These are phyloP conservation scores for Aureobasidium vineae DNA, from an alignment of 2,329 filamentous ascomycete genomes.

Conservation along the genomic window DNA sequence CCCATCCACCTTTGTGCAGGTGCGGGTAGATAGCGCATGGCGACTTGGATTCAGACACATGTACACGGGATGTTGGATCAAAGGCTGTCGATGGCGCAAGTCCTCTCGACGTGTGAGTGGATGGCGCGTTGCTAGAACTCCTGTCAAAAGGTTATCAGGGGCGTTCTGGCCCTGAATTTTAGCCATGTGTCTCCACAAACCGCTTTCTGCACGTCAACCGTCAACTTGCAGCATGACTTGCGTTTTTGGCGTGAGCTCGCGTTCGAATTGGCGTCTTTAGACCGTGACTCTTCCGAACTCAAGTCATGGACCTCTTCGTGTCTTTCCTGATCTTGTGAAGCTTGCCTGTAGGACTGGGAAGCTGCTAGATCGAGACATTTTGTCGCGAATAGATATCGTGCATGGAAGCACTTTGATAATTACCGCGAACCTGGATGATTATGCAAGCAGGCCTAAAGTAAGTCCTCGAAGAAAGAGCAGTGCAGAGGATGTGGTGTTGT, in stretches of 20 bases:
- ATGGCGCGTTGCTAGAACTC: constrained; percentile 1
- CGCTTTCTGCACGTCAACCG: constrained; percentile 19
- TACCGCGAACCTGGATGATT: not conserved
- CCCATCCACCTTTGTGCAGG: constrained; percentile 5
- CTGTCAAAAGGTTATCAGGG: constrained; percentile 19
- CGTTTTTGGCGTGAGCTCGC: constrained; percentile 17
- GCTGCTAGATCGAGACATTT: not conserved
- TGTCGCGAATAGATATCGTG: not conserved
- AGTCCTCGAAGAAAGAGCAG: not conserved
- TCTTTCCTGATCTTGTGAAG: not conserved
- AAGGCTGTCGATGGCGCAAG: not conserved
- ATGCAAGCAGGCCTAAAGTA: constrained; percentile 1
- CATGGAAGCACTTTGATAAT: not conserved
- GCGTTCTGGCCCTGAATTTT: constrained; percentile 15
- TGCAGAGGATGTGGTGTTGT: not conserved
- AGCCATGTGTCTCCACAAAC: constrained; percentile 20
- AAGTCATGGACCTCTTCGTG: not conserved
- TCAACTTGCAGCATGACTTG: constrained; percentile 22
- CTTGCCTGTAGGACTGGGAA: not conserved
- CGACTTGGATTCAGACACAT: constrained; percentile 11
- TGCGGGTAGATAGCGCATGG: constrained; percentile 22
- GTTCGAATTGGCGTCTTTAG: not conserved
- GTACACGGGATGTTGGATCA: constrained; percentile 18
- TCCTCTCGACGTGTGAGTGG: constrained; percentile 13
- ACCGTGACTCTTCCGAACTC: not conserved